A percentile compares a stretch with the other conserved stretches of the same genome.
phyloP scores from a whole-genome alignment of 129 eudicot genomes.

The Flaveria bidentis region DNA sequence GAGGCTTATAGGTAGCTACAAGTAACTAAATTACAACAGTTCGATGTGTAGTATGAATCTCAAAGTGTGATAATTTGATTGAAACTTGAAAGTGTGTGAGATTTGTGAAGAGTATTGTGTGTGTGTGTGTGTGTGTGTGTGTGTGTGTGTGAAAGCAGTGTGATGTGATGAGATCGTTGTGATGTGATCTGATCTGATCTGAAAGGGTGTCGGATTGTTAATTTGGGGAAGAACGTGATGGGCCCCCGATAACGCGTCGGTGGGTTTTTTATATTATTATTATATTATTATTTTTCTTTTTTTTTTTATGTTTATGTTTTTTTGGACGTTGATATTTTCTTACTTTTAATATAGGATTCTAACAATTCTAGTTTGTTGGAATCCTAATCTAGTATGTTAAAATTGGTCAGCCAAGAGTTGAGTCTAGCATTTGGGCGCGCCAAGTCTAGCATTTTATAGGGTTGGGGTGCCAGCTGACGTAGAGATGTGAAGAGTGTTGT shows the following conservation, averaged over 20 bases:
- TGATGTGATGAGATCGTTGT: background rate
- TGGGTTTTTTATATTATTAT: background rate
- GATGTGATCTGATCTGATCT: slow-evolving; percentile 33
- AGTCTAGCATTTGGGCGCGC: too few species aligned
- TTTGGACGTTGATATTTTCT: too few species aligned
- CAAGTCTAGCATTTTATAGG: too few species aligned
- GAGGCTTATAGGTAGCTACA: background rate
- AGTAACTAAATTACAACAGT: background rate
- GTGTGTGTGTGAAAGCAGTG: slow-evolving; percentile 19
- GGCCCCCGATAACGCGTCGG: slow-evolving; percentile 22
- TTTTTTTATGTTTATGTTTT: too few species aligned
- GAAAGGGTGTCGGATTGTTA: slow-evolving; percentile 14
- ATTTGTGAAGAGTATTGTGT: background rate
- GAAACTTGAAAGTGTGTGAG: background rate
- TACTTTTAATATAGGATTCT: too few species aligned
- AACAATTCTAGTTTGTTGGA: too few species aligned
- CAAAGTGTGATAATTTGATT: slow-evolving; percentile 2
- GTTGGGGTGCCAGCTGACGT: too few species aligned
- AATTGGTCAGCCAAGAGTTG: too few species aligned
- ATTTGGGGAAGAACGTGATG: slow-evolving; percentile 28
- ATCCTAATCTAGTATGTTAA: too few species aligned
- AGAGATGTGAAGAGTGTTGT: too few species aligned
- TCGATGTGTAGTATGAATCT: background rate
- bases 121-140: background rate
- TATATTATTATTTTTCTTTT: too few species aligned